phyloP scores from a whole-genome alignment of 495 filamentous ascomycete genomes.

The Lophium mytilinum region DNA sequence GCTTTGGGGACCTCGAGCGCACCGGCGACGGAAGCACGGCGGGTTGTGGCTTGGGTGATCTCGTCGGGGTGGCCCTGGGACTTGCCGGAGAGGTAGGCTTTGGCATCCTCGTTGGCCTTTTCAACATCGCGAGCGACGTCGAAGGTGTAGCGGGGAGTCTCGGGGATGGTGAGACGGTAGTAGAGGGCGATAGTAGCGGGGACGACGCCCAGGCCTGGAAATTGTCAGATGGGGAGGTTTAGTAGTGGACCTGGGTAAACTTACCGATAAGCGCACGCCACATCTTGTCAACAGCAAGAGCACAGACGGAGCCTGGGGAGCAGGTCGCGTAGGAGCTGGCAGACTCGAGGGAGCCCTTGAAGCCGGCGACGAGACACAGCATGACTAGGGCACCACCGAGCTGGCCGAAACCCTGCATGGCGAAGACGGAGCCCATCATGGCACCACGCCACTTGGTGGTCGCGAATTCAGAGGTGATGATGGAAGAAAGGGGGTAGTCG shows the following conservation, averaged over 20 bases:
- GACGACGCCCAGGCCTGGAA: conserved; percentile 53
- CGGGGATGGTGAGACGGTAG: conserved; percentile 83
- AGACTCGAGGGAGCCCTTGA: conserved; percentile 54
- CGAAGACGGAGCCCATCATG: conserved; percentile 81
- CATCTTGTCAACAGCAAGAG: conserved; percentile 75
- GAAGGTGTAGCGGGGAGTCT: conserved; percentile 76
- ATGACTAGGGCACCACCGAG: conserved; percentile 62
- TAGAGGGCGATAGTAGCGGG: conserved; percentile 73
- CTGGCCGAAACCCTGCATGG: conserved; percentile 77
- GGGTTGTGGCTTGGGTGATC: conserved; percentile 44
- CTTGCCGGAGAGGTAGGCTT: conserved; percentile 36
- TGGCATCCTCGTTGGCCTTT: conserved; percentile 57
- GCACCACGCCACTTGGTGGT: conserved; percentile 77
- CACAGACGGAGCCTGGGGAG: conserved; percentile 48
- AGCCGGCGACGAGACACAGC: conserved; percentile 62
- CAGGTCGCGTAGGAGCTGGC: conserved; percentile 45
- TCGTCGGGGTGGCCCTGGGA: conserved; percentile 55
- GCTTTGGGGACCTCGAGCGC: conserved; percentile 51
- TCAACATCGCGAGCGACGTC: conserved; percentile 67
- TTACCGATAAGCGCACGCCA: conserved; percentile 67
- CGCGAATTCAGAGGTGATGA: conserved; percentile 78
- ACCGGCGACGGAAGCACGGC: conserved; percentile 37
- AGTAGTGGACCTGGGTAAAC: not conserved
- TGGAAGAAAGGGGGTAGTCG: conserved; percentile 79
- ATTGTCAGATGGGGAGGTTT: not conserved